These are phyloP conservation scores for Teratosphaeriaceae sp. DNA, from an alignment of 2,329 filamentous ascomycete species.

Conservation along the genomic window DNA sequence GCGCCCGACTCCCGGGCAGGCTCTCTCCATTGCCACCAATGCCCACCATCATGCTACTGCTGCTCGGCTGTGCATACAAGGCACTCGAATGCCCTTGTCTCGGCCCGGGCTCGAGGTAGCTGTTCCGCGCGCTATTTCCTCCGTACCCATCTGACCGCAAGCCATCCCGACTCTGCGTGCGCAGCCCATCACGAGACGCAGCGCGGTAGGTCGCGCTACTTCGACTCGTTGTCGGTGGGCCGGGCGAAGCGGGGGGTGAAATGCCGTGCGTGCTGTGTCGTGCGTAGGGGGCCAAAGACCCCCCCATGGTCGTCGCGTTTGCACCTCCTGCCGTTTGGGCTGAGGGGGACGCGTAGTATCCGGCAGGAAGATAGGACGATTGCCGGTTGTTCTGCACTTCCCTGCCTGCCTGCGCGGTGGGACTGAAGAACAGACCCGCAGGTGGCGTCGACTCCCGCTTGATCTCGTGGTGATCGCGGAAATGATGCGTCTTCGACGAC, in stretches of 20 bases:
- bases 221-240: constrained; percentile 10
- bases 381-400: constrained; percentile 48
- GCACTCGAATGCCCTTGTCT: constrained; percentile 9
- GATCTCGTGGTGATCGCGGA: constrained; percentile 20
- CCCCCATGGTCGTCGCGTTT: constrained; percentile 38
- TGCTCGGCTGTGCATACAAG: constrained; percentile 29
- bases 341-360: constrained; percentile 75
- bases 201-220: constrained; percentile 10
- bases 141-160: constrained; percentile 1
- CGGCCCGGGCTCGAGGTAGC: constrained; percentile 14
- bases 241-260: constrained; percentile 23
- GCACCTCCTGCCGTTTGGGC: constrained; percentile 39
- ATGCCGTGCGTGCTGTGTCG: constrained; percentile 19
- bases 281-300: constrained; percentile 27
- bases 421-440: constrained; percentile 87
- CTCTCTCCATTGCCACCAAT: constrained; percentile 39
- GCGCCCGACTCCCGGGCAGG: constrained; percentile 63
- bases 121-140: constrained; percentile 12
- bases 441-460: constrained; percentile 44
- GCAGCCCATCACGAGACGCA: constrained; percentile 9
- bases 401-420: constrained; percentile 62
- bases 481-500: constrained; percentile 26
- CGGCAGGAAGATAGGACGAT: constrained; percentile 79
- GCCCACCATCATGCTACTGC: constrained; percentile 28
- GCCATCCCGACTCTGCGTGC: too few relatives aligned